These are phyloP conservation scores for Tagetes erecta DNA, from an alignment of 129 eudicot genomes.

Conservation along the genomic window DNA sequence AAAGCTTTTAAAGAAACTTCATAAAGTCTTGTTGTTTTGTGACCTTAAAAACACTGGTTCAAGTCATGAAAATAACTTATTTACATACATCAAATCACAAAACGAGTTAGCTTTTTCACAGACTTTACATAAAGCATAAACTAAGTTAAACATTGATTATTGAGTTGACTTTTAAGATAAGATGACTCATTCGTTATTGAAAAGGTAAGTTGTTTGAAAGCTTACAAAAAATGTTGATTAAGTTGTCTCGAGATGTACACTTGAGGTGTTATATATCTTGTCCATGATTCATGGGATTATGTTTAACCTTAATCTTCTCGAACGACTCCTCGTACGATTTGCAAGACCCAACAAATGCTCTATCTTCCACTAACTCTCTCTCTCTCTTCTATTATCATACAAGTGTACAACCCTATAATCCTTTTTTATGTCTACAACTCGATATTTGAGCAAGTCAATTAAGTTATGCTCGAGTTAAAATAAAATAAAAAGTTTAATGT, in stretches of 20 bases:
- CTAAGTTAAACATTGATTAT: no score
- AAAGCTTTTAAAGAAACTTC: no score
- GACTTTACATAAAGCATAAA: no score
- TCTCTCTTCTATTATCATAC: constrained; percentile 3
- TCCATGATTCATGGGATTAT: constrained; percentile 33
- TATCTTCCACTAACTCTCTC: not conserved
- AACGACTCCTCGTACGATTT: constrained; percentile 32
- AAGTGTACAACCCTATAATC: not conserved
- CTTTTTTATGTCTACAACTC: not conserved
- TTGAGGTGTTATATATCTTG: constrained; percentile 1
- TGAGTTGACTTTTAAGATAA: no score
- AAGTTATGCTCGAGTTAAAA: not conserved
- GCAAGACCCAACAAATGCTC: constrained; percentile 21
- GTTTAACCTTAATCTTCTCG: constrained; percentile 23
- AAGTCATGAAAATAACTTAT: no score
- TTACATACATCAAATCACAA: no score
- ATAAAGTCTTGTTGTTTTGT: no score
- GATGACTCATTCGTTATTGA: not conserved
- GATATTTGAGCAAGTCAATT: constrained; percentile 29
- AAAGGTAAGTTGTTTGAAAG: not conserved
- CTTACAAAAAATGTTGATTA: not conserved
- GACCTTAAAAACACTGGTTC: no score
- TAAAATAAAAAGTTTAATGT: not conserved
- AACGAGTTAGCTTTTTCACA: no score
- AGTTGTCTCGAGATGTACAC: constrained; percentile 21